Evolutionary conservation across 495 filamentous ascomycete genomes (phyloP).

Genomic region (Pyrenula massariospora): DNA sequence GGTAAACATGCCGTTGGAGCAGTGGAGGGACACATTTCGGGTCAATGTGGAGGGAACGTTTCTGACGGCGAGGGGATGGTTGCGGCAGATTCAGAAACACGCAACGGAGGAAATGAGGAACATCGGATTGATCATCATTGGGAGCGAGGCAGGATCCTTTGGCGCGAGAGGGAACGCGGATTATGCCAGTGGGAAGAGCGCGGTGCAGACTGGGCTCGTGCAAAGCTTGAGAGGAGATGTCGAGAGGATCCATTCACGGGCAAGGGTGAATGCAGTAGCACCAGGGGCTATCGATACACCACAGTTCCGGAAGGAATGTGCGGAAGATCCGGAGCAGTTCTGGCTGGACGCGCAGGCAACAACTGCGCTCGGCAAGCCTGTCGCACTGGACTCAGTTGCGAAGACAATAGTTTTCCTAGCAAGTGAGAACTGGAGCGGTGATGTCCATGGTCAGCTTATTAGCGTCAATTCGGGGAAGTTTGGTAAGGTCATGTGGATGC

Average conservation of each 20-base stretch:
- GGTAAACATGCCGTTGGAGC: conserved; percentile 20
- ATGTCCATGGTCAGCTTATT: conserved; percentile 24
- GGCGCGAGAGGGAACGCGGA: conserved; percentile 26
- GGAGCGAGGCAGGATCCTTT: conserved; percentile 28
- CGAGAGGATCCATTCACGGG: conserved; percentile 15
- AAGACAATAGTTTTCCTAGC: conserved; percentile 26
- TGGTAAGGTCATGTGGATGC: conserved; percentile 25
- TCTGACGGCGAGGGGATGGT: conserved; percentile 21
- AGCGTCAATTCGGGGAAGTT: conserved; percentile 30
- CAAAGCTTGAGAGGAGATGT: conserved; percentile 24
- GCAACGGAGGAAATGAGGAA: conserved; percentile 12
- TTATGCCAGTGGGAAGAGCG: conserved; percentile 26
- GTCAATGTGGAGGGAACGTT: conserved; percentile 31
- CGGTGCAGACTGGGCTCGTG: conserved; percentile 26
- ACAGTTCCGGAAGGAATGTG: conserved; percentile 21
- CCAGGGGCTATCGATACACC: conserved; percentile 28
- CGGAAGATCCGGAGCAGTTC: conserved; percentile 19
- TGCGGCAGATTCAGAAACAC: conserved; percentile 8
- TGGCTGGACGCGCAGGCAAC: conserved; percentile 28
- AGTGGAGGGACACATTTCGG: conserved; percentile 21
- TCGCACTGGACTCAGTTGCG: conserved; percentile 22
- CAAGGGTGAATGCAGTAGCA: conserved; percentile 28
- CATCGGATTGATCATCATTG: conserved; percentile 25
- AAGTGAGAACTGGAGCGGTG: conserved; percentile 24
- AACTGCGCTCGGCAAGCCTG: conserved; percentile 18